A percentile compares a stretch with the other conserved stretches of the same genome.
Evolutionary conservation across 1,284 basidiomycete genomes (phyloP).

Genomic region (Puccinia triticina): DNA sequence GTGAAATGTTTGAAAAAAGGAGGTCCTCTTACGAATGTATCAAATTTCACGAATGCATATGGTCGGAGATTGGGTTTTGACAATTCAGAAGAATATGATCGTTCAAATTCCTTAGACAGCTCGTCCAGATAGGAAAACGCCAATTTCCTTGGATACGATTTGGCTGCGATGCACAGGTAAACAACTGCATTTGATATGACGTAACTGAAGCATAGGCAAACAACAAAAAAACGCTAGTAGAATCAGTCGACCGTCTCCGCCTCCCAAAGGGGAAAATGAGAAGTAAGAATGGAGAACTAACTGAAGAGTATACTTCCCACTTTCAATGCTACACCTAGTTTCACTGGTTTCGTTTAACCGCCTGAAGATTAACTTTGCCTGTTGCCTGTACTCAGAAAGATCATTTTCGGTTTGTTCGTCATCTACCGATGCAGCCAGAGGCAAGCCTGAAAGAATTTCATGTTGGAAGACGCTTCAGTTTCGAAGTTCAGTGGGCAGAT

Average conservation of each 20-base stretch:
- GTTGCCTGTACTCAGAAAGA: constrained; percentile 76
- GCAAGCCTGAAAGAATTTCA: constrained; percentile 65
- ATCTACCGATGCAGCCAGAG: constrained; percentile 89
- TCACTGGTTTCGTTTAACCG: constrained; percentile 91
- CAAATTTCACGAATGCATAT: constrained; percentile 94
- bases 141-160: constrained; percentile 94
- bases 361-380: constrained; percentile 93
- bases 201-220: constrained; percentile 69
- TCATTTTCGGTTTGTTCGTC: constrained; percentile 70
- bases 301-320: constrained; percentile 91
- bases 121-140: constrained; percentile 98
- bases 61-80: constrained; percentile 66
- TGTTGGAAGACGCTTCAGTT: too few relatives aligned
- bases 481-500: too few relatives aligned
- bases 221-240: not conserved
- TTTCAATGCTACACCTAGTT: constrained; percentile 94
- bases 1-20: not conserved
- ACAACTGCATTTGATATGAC: constrained; percentile 89
- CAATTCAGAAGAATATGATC: constrained; percentile 57
- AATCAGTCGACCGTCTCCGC: not conserved
- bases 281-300: constrained; percentile 60
- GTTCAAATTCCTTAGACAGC: constrained; percentile 85
- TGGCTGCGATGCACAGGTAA: constrained; percentile 92
- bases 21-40: constrained; percentile 61
- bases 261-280: not conserved